phyloP scores from a whole-genome alignment of 805 yeast species.

The Starmerella geochares region DNA sequence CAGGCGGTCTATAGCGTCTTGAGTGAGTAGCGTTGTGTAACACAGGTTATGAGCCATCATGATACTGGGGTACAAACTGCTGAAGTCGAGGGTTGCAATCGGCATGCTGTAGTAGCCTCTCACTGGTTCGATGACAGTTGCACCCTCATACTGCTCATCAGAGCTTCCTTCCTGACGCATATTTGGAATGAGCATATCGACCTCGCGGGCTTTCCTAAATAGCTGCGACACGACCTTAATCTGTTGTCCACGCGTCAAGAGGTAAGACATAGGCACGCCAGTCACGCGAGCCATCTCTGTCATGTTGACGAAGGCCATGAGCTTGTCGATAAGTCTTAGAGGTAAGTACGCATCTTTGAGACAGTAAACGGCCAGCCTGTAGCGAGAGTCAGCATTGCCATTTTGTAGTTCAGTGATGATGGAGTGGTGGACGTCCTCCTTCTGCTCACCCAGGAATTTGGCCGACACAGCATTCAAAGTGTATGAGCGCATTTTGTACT shows the following conservation, averaged over 20 bases:
- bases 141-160: conserved; percentile 96
- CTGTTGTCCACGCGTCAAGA: conserved; percentile 90
- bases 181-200: conserved; percentile 83
- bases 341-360: conserved; percentile 93
- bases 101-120: conserved; percentile 96
- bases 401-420: conserved; percentile 90
- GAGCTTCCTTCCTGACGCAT: conserved; percentile 65
- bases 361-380: conserved; percentile 94
- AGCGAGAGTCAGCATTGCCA: conserved; percentile 82
- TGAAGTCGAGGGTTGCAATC: conserved; percentile 94
- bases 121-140: conserved; percentile 93
- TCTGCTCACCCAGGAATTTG: conserved; percentile 85
- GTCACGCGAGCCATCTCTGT: conserved; percentile 99
- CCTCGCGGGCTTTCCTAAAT: conserved; percentile 80
- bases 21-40: conserved; percentile 76
- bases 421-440: conserved; percentile 96
- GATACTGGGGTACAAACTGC: conserved; percentile 92
- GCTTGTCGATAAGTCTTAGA: conserved; percentile 71
- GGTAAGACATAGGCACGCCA: conserved; percentile 90
- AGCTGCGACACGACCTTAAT: conserved; percentile 93
- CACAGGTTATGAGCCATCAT: conserved; percentile 99
- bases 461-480: conserved; percentile 93
- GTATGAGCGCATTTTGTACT: conserved; percentile 86
- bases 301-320: conserved; percentile 93
- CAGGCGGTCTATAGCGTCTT: conserved; percentile 50